Evolutionary conservation across 805 yeast species (phyloP).

Genomic region (Blastobotrys attinorum): DNA sequence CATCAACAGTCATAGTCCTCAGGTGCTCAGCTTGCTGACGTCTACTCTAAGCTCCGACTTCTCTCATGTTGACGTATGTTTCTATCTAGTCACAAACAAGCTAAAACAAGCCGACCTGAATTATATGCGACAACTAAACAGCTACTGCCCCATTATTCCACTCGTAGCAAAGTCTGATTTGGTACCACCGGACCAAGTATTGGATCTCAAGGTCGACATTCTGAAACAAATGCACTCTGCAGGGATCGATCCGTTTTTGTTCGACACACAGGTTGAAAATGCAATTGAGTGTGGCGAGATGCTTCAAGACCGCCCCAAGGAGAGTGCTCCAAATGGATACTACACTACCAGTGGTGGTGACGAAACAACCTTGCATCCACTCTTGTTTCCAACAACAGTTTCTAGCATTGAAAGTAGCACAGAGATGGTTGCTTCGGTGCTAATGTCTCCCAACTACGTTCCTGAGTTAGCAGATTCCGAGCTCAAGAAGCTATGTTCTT

Average conservation of each 20-base stretch:
- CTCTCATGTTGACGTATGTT: conserved; percentile 20
- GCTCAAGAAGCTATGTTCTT: conserved; percentile 12
- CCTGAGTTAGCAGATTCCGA: conserved; percentile 17
- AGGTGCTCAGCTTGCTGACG: conserved; percentile 14
- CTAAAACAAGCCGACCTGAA: conserved; percentile 17
- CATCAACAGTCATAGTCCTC: conserved; percentile 17
- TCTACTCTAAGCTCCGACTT: conserved; percentile 18
- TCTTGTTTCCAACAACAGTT: conserved; percentile 17
- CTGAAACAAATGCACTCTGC: conserved; percentile 12
- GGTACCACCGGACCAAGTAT: conserved; percentile 8
- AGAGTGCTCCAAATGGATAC: not conserved
- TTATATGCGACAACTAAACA: conserved; percentile 12
- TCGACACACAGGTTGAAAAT: conserved; percentile 13
- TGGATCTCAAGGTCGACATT: conserved; percentile 12
- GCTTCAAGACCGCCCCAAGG: not conserved
- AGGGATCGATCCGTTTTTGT: conserved; percentile 18
- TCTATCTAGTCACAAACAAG: conserved; percentile 14
- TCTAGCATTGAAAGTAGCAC: conserved; percentile 5
- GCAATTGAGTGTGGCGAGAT: conserved; percentile 11
- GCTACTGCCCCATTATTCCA: conserved; percentile 19
- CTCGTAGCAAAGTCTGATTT: conserved; percentile 17
- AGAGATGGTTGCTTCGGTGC: conserved; percentile 21
- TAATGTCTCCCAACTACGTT: conserved; percentile 19
- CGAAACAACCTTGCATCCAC: conserved; percentile 6
- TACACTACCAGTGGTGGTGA: not conserved